phyloP scores from a whole-genome alignment of 2,329 filamentous ascomycete species.

The Fonsecaea erecta region DNA sequence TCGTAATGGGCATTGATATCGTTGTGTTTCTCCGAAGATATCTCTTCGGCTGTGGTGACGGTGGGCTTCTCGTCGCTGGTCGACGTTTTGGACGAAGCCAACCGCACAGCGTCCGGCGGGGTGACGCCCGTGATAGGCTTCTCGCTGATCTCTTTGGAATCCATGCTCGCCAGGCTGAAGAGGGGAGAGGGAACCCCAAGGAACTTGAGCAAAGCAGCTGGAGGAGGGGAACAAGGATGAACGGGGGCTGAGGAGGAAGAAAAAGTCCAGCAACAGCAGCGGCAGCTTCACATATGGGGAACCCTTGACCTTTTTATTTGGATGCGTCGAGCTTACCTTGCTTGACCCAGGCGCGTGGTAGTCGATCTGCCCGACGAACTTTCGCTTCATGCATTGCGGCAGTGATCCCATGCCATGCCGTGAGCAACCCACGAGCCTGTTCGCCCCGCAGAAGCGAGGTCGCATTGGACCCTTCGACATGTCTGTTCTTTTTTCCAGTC shows the following conservation, averaged over 20 bases:
- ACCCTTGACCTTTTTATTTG: background rate
- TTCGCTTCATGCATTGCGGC: background rate
- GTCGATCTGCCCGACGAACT: background rate
- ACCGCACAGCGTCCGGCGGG: conserved; percentile 1
- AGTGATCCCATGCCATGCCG: background rate
- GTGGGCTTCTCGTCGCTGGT: conserved; percentile 25
- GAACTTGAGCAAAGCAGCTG: background rate
- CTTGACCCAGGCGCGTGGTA: background rate
- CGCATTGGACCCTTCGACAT: background rate
- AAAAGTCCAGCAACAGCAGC: background rate
- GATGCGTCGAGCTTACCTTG: background rate
- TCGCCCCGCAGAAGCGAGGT: background rate
- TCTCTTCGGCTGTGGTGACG: conserved; percentile 21
- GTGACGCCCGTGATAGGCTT: conserved; percentile 14
- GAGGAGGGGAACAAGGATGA: background rate
- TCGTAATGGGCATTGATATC: conserved; percentile 22
- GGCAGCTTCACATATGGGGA: background rate
- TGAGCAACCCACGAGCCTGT: background rate
- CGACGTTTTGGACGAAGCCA: conserved; percentile 8
- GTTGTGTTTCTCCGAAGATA: conserved; percentile 17
- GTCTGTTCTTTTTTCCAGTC: background rate
- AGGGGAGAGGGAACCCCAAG: background rate
- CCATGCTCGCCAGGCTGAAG: conserved; percentile 2
- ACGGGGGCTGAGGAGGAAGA: background rate
- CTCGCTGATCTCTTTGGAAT: conserved; percentile 20